phyloP scores from a whole-genome alignment of 371 early-diverging fungal genomes.

The Smittium culicis region DNA sequence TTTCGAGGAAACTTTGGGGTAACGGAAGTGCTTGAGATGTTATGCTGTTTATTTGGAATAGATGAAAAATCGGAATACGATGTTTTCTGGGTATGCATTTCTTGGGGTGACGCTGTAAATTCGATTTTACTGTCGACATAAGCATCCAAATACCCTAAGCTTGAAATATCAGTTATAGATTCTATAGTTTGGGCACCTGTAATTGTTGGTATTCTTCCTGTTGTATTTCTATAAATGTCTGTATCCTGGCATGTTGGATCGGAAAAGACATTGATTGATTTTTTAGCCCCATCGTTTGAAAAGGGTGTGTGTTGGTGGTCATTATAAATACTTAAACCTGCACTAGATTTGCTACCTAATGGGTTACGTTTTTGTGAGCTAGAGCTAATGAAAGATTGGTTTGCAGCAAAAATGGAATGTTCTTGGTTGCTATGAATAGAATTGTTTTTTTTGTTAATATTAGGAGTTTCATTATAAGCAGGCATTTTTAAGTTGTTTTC shows the following conservation, averaged over 20 bases:
- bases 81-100: not conserved
- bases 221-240: not conserved
- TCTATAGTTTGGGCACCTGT: slow-evolving; percentile 5
- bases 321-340: no score
- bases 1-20: not conserved
- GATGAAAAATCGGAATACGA: not conserved
- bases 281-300: not conserved
- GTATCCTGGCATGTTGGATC: not conserved
- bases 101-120: slow-evolving; percentile 2
- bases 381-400: not conserved
- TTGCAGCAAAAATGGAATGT: not conserved
- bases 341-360: not conserved
- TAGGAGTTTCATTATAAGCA: not conserved
- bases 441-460: not conserved
- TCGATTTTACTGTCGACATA: not conserved
- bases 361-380: not conserved
- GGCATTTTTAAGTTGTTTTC: not conserved
- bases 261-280: not conserved
- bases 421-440: not conserved
- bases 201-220: slow-evolving; percentile 3
- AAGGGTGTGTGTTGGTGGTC: no score
- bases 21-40: not conserved
- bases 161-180: not conserved
- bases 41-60: not conserved
- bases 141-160: slow-evolving; percentile 5